Evolutionary conservation across 2,329 filamentous ascomycete species (phyloP).

Genomic region (Albophoma yamanashiensis): DNA sequence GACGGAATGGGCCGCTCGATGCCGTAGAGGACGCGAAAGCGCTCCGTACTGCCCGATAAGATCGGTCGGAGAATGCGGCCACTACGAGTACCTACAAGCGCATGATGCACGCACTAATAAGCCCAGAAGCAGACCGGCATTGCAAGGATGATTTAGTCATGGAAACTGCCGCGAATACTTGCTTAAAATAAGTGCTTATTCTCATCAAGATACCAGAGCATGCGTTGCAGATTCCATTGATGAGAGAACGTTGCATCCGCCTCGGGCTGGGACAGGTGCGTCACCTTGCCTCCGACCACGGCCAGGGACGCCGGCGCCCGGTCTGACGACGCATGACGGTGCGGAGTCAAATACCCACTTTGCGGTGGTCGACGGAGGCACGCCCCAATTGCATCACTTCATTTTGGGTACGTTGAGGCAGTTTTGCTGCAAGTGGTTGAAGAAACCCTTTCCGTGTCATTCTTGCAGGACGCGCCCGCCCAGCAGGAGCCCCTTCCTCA

Average conservation of each 20-base stretch:
- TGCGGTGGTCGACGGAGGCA: background rate
- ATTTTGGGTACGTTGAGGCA: background rate
- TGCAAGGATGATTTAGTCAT: background rate
- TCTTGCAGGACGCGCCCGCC: background rate
- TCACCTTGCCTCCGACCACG: background rate
- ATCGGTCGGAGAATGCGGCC: background rate
- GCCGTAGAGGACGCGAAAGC: background rate
- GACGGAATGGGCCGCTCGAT: background rate
- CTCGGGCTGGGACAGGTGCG: background rate
- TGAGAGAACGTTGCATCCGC: background rate
- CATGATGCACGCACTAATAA: background rate
- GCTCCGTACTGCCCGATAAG: background rate
- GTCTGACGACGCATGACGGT: background rate
- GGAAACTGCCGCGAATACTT: background rate
- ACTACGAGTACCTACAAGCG: background rate
- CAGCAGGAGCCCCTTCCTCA: background rate
- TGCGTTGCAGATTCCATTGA: background rate
- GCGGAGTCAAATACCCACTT: background rate
- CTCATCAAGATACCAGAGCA: background rate
- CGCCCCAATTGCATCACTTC: background rate
- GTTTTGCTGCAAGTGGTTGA: background rate
- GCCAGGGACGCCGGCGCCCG: background rate
- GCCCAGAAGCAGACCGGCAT: background rate
- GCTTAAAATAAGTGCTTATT: background rate
- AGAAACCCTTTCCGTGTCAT: background rate